Percentiles rank a stretch among this genome's conserved stretches.
Conservation (phyloP, 2,329 filamentous ascomycete species). For the Ophiostoma tasmaniense region DNA sequence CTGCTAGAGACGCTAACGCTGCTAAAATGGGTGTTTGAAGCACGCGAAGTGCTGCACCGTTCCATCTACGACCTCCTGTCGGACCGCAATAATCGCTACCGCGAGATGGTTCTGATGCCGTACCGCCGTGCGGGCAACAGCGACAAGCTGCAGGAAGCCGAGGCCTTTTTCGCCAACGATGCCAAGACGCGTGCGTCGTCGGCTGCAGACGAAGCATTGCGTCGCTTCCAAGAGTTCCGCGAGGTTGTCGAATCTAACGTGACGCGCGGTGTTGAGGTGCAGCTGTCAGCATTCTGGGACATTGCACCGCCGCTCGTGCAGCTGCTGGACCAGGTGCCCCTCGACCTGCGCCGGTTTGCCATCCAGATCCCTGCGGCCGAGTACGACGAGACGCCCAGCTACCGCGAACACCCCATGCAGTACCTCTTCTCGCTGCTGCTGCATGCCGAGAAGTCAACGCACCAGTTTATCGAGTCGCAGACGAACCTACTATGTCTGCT, state of each 20-base stretch:
- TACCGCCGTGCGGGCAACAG: constrained; percentile 67
- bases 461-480: constrained; percentile 95
- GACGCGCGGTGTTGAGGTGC: constrained; percentile 77
- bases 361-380: constrained; percentile 73
- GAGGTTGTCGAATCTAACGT: constrained; percentile 77
- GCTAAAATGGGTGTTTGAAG: constrained; percentile 94
- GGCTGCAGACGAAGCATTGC: constrained; percentile 63
- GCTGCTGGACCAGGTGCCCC: constrained; percentile 72
- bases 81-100: constrained; percentile 79
- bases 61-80: constrained; percentile 77
- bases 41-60: constrained; percentile 77
- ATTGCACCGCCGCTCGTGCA: constrained; percentile 76
- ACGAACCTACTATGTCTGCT: constrained; percentile 82
- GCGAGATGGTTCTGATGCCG: constrained; percentile 71
- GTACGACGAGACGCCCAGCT: constrained; percentile 76
- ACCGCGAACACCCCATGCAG: constrained; percentile 72
- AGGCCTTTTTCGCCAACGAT: constrained; percentile 76
- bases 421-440: constrained; percentile 80
- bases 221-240: constrained; percentile 68
- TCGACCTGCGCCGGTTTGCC: constrained; percentile 48
- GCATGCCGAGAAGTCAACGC: constrained; percentile 85
- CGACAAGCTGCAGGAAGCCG: constrained; percentile 71
- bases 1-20: constrained; percentile 88
- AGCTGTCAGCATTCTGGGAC: constrained; percentile 95
- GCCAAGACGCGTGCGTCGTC: constrained; percentile 60